These are phyloP conservation scores for Penicillium sp. DNA, from an alignment of 2,329 filamentous ascomycete genomes.

Conservation along the genomic window DNA sequence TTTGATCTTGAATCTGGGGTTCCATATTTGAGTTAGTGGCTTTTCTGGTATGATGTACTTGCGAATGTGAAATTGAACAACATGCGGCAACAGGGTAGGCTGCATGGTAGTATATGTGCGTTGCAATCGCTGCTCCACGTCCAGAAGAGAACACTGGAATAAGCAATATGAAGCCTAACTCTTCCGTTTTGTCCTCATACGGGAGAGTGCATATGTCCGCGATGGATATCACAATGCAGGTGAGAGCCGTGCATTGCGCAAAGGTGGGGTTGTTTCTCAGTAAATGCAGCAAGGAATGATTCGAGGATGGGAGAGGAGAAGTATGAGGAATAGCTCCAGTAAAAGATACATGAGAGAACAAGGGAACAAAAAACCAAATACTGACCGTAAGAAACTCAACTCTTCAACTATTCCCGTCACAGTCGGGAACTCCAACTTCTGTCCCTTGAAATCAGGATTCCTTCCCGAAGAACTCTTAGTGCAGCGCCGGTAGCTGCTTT, in stretches of 20 bases:
- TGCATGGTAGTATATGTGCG: not conserved
- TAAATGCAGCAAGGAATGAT: conserved; percentile 1
- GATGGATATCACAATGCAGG: conserved; percentile 8
- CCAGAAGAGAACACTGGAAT: not conserved
- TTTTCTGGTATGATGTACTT: not conserved
- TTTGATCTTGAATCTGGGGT: conserved; percentile 70
- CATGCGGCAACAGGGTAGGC: not conserved
- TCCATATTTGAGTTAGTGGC: not conserved
- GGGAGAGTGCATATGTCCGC: not conserved
- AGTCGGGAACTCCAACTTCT: conserved; percentile 57
- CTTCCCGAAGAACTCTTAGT: conserved; percentile 55
- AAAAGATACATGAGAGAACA: not conserved
- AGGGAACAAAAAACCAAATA: conserved; percentile 12
- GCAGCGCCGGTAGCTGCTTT: conserved; percentile 54
- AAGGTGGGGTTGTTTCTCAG: not conserved
- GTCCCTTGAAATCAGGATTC: conserved; percentile 63
- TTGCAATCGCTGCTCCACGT: not conserved
- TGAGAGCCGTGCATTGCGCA: conserved; percentile 1
- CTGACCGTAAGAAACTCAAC: conserved; percentile 70
- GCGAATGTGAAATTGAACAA: not conserved
- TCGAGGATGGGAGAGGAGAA: not conserved
- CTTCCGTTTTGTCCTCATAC: not conserved
- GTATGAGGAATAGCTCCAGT: not conserved
- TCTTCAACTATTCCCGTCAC: conserved; percentile 60
- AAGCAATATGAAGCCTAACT: not conserved